These are phyloP conservation scores for Entomortierella parvispora DNA, from an alignment of 192 early-diverging fungal genomes.

Conservation along the genomic window DNA sequence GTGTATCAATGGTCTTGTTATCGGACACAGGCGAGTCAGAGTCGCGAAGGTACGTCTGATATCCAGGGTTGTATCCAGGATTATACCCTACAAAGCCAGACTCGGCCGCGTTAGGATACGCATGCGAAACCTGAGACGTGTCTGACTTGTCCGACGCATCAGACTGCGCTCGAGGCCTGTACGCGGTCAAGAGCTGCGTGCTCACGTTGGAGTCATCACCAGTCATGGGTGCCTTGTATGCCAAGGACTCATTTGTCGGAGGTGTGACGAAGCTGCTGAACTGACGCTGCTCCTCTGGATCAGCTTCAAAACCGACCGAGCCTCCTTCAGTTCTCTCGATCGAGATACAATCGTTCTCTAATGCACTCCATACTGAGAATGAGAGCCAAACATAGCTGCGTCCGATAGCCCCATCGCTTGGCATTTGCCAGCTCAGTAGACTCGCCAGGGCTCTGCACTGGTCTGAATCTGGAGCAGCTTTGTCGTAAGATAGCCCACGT, in stretches of 20 bases:
- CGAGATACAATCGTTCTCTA: slow-evolving; percentile 70
- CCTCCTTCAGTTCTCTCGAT: slow-evolving; percentile 68
- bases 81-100: slow-evolving; percentile 8
- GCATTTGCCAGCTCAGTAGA: slow-evolving; percentile 54
- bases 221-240: background rate
- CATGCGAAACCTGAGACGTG: background rate
- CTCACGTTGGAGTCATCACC: slow-evolving; percentile 19
- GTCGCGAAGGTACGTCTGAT: slow-evolving; percentile 8
- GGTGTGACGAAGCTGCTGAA: slow-evolving; percentile 21
- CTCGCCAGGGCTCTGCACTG: slow-evolving; percentile 17
- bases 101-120: slow-evolving; percentile 13
- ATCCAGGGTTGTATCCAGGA: slow-evolving; percentile 6
- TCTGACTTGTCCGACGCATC: slow-evolving; percentile 33
- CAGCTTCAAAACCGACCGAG: slow-evolving; percentile 40
- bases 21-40: slow-evolving; percentile 23
- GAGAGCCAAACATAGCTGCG: slow-evolving; percentile 69
- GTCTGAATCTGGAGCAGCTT: background rate
- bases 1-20: slow-evolving; percentile 37
- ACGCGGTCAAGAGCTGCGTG: slow-evolving; percentile 20
- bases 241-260: background rate
- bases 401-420: slow-evolving; percentile 60
- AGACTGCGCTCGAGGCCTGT: slow-evolving; percentile 28
- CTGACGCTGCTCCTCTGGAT: slow-evolving; percentile 45
- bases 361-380: slow-evolving; percentile 66
- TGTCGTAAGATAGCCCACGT: slow-evolving; percentile 18